phyloP scores from a whole-genome alignment of 2,329 filamentous ascomycete genomes.

The Sordariomycetes sp. region DNA sequence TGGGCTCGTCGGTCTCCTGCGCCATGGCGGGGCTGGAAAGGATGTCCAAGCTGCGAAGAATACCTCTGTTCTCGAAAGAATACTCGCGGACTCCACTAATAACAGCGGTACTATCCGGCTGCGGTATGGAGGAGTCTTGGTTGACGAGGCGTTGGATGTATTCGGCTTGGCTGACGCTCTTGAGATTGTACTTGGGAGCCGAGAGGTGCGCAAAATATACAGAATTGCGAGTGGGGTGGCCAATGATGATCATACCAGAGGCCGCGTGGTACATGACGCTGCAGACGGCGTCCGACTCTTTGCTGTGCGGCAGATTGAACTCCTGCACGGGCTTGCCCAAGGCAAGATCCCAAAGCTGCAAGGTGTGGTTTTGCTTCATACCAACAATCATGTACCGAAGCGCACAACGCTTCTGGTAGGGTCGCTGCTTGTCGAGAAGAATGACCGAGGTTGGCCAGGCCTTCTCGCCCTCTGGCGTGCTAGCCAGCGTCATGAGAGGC shows the following conservation, averaged over 20 bases:
- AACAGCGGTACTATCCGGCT: constrained; percentile 90
- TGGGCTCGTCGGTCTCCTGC: constrained; percentile 57
- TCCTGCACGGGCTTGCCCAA: constrained; percentile 94
- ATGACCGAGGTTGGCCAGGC: constrained; percentile 95
- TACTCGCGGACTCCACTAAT: constrained; percentile 96
- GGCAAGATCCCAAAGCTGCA: constrained; percentile 96
- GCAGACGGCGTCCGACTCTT: constrained; percentile 95
- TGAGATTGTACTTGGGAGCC: constrained; percentile 83
- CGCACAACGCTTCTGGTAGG: constrained; percentile 82
- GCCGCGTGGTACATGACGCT: constrained; percentile 89
- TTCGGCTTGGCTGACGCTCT: constrained; percentile 74
- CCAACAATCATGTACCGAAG: constrained; percentile 93
- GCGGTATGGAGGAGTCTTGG: constrained; percentile 64
- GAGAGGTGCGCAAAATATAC: constrained; percentile 96
- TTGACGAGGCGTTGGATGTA: constrained; percentile 73
- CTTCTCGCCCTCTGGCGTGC: constrained; percentile 81
- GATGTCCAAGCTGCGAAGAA: constrained; percentile 84
- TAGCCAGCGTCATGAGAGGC: constrained; percentile 78
- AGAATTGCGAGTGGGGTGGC: constrained; percentile 93
- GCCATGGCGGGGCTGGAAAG: constrained; percentile 60
- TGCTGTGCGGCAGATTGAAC: constrained; percentile 90
- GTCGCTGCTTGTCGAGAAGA: constrained; percentile 91
- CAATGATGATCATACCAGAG: constrained; percentile 88
- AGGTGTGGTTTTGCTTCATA: constrained; percentile 97
- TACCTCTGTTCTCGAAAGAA: constrained; percentile 78